Evolutionary conservation across 2,329 filamentous ascomycete species (phyloP), one percentile per base, ranked within the genome.

Genomic region (Colletotrichum siamense): DNA sequence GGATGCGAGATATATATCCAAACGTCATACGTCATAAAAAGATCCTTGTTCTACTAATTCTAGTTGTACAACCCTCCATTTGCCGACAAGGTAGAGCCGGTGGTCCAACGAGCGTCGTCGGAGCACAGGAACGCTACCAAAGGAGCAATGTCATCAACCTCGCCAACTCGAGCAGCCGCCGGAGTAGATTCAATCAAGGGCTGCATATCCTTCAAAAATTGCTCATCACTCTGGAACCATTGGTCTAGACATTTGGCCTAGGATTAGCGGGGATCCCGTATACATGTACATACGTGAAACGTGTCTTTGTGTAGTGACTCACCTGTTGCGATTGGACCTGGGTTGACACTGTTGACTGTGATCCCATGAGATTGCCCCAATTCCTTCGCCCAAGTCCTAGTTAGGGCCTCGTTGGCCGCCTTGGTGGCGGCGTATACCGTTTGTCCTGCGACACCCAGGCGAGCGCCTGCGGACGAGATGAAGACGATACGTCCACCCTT

Each of bases 361-460:
- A 81, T 80, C 0, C 77, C 79, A 10, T 82, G 77, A 0, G 71
- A 73, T 16, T 80, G 82, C 6, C 82, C 83, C 1, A 84, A 78
- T 49, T 84, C 83, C 34, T 80, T 81, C 3, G 82, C 82, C 82
- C 81, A 83, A 1, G 80, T 79, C 4, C 82, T 79, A 4, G 73
- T 76, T 3, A 82, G 63, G 6, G 80, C 79, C 69, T 84, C 83
- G 24, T 80, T 72, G 0, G 84, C 84, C 5, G 83, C 84, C 65
- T 85, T 85, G 1, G 82, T 84, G 2, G 83, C 79, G 0, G 78
- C 81, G 32, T 86, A 86, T 0, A 85, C 82, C 0, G 82, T 81
- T 49, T 83, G 77, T 0, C 77, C 79, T 2, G 82, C 77, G 5
- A 82, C 75, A 1, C 82, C 83, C 4, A 83, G 69, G 1, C 82